These are phyloP conservation scores for Aspergillus sp. DNA, from an alignment of 2,329 filamentous ascomycete species.

Conservation along the genomic window DNA sequence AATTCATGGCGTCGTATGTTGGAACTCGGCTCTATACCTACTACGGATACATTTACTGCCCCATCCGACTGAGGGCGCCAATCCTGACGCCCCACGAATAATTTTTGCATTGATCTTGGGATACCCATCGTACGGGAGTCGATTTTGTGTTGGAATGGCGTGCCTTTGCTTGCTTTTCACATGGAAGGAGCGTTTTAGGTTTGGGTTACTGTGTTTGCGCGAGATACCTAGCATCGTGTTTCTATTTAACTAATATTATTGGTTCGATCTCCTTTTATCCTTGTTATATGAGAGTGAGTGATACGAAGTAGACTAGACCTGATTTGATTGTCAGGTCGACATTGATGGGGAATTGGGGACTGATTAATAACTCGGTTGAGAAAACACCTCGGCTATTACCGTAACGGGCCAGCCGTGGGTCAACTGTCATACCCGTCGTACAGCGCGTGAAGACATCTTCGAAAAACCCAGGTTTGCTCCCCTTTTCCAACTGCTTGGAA, in stretches of 20 bases:
- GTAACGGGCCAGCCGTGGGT: slow-evolving; percentile 6
- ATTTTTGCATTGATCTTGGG: not conserved
- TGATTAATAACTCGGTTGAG: not conserved
- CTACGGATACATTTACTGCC: not conserved
- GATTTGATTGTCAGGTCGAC: not conserved
- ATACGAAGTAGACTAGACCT: not conserved
- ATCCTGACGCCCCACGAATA: not conserved
- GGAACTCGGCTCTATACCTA: slow-evolving; percentile 1
- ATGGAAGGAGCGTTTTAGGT: not conserved
- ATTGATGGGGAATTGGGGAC: not conserved
- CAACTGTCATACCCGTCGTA: not conserved
- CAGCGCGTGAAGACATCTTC: slow-evolving; percentile 8
- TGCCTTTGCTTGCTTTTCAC: slow-evolving; percentile 11
- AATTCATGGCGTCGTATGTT: not conserved
- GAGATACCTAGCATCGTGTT: not conserved
- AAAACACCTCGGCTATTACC: slow-evolving; percentile 16
- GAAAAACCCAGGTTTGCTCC: not conserved
- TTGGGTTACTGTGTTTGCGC: not conserved
- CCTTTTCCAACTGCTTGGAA: not conserved
- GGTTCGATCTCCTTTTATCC: not conserved
- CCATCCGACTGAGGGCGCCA: not conserved
- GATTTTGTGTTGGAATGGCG: not conserved
- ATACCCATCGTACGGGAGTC: not conserved
- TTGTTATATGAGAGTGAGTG: not conserved
- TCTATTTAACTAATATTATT: not conserved